Conservation (phyloP, 352 stramenopile genomes). For the Lagenidium sp. region DNA sequence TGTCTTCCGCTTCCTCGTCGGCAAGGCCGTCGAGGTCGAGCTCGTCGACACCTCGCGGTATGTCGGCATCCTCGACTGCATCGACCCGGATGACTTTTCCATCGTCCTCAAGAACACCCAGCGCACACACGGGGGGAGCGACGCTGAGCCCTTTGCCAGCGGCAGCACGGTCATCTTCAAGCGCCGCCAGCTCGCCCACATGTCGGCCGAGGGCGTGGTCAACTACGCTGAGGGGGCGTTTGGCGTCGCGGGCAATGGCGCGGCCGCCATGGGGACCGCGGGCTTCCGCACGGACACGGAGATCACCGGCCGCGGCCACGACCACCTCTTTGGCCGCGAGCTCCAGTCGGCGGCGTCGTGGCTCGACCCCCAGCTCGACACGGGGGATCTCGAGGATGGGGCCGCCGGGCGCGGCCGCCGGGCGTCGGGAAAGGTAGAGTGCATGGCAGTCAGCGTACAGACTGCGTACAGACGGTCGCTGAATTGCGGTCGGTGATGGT, state of each 20-base stretch:
- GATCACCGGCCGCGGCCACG: slow-evolving; percentile 71
- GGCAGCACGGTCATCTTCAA: slow-evolving; percentile 75
- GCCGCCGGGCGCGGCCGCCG: slow-evolving; percentile 19
- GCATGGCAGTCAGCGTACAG: no score
- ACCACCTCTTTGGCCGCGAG: slow-evolving; percentile 62
- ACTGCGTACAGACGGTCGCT: no score
- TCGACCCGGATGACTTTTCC: slow-evolving; percentile 79
- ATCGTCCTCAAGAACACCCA: slow-evolving; percentile 75
- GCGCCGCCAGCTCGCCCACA: slow-evolving; percentile 48
- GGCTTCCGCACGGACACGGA: slow-evolving; percentile 86
- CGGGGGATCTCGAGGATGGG: slow-evolving; percentile 63
- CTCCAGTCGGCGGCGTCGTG: slow-evolving; percentile 65
- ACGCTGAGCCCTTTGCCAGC: slow-evolving; percentile 43
- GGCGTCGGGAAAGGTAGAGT: slow-evolving; percentile 22
- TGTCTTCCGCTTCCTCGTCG: slow-evolving; percentile 74
- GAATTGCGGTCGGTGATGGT: neutral
- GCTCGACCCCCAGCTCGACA: slow-evolving; percentile 75
- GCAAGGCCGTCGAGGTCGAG: slow-evolving; percentile 63
- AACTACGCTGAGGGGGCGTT: slow-evolving; percentile 50
- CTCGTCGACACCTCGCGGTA: slow-evolving; percentile 55
- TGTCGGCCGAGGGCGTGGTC: slow-evolving; percentile 43
- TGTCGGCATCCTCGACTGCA: slow-evolving; percentile 63
- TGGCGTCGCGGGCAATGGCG: slow-evolving; percentile 8
- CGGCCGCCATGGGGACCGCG: slow-evolving; percentile 1
- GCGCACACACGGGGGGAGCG: slow-evolving; percentile 22